A percentile compares a stretch with the other conserved stretches of the same genome.
phyloP scores from a whole-genome alignment of 2,329 filamentous ascomycete genomes.

The Sarocladium strictum region DNA sequence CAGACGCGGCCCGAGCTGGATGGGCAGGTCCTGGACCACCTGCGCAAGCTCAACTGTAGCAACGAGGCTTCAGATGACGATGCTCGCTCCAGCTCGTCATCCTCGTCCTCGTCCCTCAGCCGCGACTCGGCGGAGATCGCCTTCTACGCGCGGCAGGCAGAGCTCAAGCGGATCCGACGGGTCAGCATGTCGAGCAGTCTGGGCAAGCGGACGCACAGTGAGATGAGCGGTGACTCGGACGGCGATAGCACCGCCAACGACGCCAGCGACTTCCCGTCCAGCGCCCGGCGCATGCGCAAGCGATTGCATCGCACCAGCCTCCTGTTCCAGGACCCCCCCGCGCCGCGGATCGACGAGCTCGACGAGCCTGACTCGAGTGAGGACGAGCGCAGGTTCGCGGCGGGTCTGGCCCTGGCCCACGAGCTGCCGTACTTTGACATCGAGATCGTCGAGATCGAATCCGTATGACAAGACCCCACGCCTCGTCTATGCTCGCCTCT shows the following conservation, averaged over 20 bases:
- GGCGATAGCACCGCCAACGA: constrained; percentile 33
- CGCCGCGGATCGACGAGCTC: constrained; percentile 46
- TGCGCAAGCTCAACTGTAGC: constrained; percentile 40
- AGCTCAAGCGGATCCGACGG: constrained; percentile 36
- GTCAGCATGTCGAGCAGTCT: constrained; percentile 49
- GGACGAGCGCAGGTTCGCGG: constrained; percentile 27
- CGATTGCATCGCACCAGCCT: constrained; percentile 40
- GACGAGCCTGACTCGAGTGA: constrained; percentile 46
- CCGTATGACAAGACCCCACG: constrained; percentile 17
- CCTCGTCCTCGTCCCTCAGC: constrained; percentile 3
- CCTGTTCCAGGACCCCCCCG: constrained; percentile 44
- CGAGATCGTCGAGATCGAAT: constrained; percentile 46
- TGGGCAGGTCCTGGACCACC: constrained; percentile 35
- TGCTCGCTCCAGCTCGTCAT: constrained; percentile 15
- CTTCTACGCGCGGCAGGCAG: constrained; percentile 35
- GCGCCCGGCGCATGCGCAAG: constrained; percentile 41
- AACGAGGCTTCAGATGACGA: constrained; percentile 27
- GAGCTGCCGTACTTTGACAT: constrained; percentile 45
- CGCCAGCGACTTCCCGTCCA: constrained; percentile 37
- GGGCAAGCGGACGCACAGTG: constrained; percentile 48
- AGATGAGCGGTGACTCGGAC: constrained; percentile 45
- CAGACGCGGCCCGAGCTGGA: constrained; percentile 30
- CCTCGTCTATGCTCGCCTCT: no score
- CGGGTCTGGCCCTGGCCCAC: constrained; percentile 36
- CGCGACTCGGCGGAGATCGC: constrained; percentile 32